Evolutionary conservation across 2,329 filamentous ascomycete genomes (phyloP).

Genomic region (Phyllosticta citrichinensis): DNA sequence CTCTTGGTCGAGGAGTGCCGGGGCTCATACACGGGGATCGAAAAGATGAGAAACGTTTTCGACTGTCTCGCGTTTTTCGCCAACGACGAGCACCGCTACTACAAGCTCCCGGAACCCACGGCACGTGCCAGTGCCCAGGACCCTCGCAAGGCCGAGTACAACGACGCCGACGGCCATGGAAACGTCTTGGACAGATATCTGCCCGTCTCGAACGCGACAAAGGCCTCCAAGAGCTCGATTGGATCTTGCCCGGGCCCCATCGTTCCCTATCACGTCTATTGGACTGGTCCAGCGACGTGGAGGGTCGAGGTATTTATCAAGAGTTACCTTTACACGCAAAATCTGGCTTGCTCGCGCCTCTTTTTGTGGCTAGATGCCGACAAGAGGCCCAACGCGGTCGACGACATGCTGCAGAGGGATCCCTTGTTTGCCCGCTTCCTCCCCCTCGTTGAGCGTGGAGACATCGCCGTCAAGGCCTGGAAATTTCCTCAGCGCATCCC

Average conservation of each 20-base stretch:
- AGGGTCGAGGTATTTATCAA: slow-evolving; percentile 48
- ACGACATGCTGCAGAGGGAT: slow-evolving; percentile 43
- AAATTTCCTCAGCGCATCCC: slow-evolving; percentile 44
- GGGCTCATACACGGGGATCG: slow-evolving; percentile 41
- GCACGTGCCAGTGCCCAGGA: slow-evolving; percentile 33
- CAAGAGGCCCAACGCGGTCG: slow-evolving; percentile 39
- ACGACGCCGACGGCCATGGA: slow-evolving; percentile 31
- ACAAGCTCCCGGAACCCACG: slow-evolving; percentile 33
- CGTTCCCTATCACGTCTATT: slow-evolving; percentile 47
- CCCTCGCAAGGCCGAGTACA: slow-evolving; percentile 33
- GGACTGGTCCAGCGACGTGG: slow-evolving; percentile 48
- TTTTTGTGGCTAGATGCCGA: slow-evolving; percentile 47
- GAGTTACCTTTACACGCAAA: slow-evolving; percentile 47
- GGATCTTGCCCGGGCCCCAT: slow-evolving; percentile 47
- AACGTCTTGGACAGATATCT: slow-evolving; percentile 30
- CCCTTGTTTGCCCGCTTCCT: slow-evolving; percentile 44
- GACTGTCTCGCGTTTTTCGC: slow-evolving; percentile 44
- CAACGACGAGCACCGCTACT: slow-evolving; percentile 40
- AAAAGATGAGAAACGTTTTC: slow-evolving; percentile 46
- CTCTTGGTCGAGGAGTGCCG: slow-evolving; percentile 44
- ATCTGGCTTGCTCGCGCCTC: slow-evolving; percentile 44
- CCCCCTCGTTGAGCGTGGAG: slow-evolving; percentile 43
- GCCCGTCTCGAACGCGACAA: slow-evolving; percentile 25
- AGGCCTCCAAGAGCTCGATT: slow-evolving; percentile 30
- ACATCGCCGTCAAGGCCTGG: slow-evolving; percentile 44